Evolutionary conservation across 2,329 filamentous ascomycete species (phyloP).

Genomic region (Cladosporium cucumerinum): DNA sequence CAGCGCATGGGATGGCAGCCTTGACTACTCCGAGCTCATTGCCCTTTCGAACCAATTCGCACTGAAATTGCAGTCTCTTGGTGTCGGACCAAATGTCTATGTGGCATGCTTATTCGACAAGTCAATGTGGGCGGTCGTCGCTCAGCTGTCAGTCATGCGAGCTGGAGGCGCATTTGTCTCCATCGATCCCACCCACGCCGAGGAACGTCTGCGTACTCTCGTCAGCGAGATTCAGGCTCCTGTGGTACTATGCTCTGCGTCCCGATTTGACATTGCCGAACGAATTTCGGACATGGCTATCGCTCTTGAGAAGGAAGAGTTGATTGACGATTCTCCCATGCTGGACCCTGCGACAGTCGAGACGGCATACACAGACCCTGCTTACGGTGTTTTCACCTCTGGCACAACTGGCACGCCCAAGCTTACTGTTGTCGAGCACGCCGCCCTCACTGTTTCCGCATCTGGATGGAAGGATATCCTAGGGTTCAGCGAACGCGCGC

Average conservation of each 20-base stretch:
- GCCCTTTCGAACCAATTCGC: constrained; percentile 5
- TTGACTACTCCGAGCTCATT: constrained; percentile 18
- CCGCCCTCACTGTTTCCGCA: constrained; percentile 5
- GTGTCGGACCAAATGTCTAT: constrained; percentile 21
- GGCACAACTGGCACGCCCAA: constrained; percentile 24
- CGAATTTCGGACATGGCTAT: background rate
- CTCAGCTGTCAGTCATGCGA: constrained; percentile 38
- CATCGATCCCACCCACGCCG: constrained; percentile 18
- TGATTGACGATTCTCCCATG: constrained; percentile 25
- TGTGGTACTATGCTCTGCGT: constrained; percentile 6
- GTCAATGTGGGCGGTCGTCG: constrained; percentile 35
- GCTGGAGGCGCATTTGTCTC: constrained; percentile 32
- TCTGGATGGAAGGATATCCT: constrained; percentile 10
- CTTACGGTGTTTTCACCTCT: constrained; percentile 25
- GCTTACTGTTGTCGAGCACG: constrained; percentile 4
- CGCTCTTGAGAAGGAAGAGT: background rate
- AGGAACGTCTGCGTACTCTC: constrained; percentile 13
- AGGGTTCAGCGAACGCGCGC: constrained; percentile 38
- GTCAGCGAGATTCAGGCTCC: constrained; percentile 3
- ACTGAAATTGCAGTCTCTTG: background rate
- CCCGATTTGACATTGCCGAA: background rate
- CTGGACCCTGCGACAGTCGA: constrained; percentile 39
- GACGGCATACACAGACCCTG: background rate
- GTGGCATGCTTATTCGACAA: constrained; percentile 40
- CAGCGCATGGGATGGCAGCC: constrained; percentile 18